Evolutionary conservation across 192 early-diverging fungal species (phyloP), one percentile per base, ranked within the genome.

Genomic region (Coemansia sp.): DNA sequence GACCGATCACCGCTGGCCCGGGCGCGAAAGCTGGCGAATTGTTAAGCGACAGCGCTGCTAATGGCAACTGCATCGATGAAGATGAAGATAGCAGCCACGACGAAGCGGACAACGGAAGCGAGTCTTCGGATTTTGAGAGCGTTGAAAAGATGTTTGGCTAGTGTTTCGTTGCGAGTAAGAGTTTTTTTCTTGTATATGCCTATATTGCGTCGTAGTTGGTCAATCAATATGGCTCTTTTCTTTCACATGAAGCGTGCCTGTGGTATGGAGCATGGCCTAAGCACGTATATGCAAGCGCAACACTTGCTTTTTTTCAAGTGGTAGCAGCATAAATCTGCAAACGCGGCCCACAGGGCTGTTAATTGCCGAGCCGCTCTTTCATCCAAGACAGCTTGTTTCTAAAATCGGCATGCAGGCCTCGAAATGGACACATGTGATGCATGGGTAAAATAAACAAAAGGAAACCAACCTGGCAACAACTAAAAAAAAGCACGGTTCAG

Each of bases 71-170:
- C 55, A 59, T 51, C 5, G 47, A 32, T 48, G 67, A 42, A 8
- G 51, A 45, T 50, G 58, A 60, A 30, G 45, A 48, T 51, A 60
- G 11, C n/a, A 55, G 24, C 8, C 36, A 34, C 18, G 53, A 23
- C 42, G 34, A 58, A 6, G 30, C 30, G 30, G 30, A 42, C 39
- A 42, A 13, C 39, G 39, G 39, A 18, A 16, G 39, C 5, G 51
- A n/a, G 13, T 65, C 60, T 2, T 79, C 76, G 4, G 76, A 79
- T n/a, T 73, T 79, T 51, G 76, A 79, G 46, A 57, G 54, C 10
- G 67, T 53, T 7, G 68, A 67, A 48, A 55, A 67, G 18, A 19
- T 79, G 61, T 73, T 79, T 46, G 62, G 48, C 7, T 78, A 68
- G 57, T 24, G 5, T 34, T 2, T 51, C 23, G n/a, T 14, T 13